Base-by-base conservation (phyloP, 2,329 filamentous ascomycete genomes). In the Paecilomyces dactylethromorphus region DNA sequence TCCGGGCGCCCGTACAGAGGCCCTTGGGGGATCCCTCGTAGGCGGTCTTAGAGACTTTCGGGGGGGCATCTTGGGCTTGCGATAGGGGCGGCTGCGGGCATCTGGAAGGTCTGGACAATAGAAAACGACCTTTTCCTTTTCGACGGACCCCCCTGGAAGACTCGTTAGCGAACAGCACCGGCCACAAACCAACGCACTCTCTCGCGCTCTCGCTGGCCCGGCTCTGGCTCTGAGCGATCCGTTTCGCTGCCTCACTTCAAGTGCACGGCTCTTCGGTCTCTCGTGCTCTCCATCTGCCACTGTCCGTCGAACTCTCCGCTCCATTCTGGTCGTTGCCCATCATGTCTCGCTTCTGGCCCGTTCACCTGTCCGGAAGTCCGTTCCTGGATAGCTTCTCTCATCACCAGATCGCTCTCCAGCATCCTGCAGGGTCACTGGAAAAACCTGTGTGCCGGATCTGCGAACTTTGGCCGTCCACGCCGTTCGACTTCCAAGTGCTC, bases 201-300 rank as follows among this genome's bases (percentile, higher is more conserved):
- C 15, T n/a, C 13, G 50, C 50, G 21, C 29, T 60, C 58, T 58
- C 57, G 63, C 56, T 67, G 66, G 66, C 56, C 61, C 69, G 68
- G 70, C 61, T 58, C 50, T 55, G 10, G 18, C 39, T 62, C 61
- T 57, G 61, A 57, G 59, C 59, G 59, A 71, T 73, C 71, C 71
- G 71, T 69, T 72, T 74, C 68, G 71, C 68, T 69, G 71, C 71
- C 69, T 74, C 71, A 73, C 68, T 73, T 72, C 71, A 45, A 45
- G 31, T 53, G 61, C 60, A 61, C 50, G 50, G 53, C 50, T 60
- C 57, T 60, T 56, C 54, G 53, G 56, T n/a, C 15, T 26, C 31
- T 51, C 53, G 22, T 49, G 45, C 29, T 50, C 33, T 52, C 21
- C 5, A 33, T 26, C 22, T 35, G 53, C 49, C 56, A 54, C 54